phyloP scores from a whole-genome alignment of 306 rosid genomes.

The Parietaria judaica region DNA sequence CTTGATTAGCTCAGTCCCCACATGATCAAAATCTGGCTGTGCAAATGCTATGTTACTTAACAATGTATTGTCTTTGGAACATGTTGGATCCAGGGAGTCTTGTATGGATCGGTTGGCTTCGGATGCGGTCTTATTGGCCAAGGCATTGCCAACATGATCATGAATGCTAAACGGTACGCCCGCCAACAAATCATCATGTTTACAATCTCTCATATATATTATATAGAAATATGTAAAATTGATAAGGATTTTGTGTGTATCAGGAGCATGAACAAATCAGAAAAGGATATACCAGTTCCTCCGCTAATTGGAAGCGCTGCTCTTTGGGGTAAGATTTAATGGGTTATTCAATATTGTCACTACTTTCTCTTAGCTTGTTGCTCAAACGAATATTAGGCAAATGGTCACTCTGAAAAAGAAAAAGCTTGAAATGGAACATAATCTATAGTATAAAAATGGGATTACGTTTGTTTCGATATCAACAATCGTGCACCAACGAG shows the following conservation, averaged over 20 bases:
- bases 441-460: too few relatives aligned
- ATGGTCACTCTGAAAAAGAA: too few relatives aligned
- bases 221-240: too few relatives aligned
- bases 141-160: slow-evolving; percentile 85
- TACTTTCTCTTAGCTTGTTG: too few relatives aligned
- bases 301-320: slow-evolving; percentile 76
- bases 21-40: too few relatives aligned
- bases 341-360: too few relatives aligned
- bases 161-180: slow-evolving; percentile 75
- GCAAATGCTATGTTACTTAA: neutral
- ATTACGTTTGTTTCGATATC: too few relatives aligned
- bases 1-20: too few relatives aligned
- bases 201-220: neutral
- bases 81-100: slow-evolving; percentile 48
- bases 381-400: too few relatives aligned
- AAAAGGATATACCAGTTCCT: slow-evolving; percentile 89
- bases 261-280: slow-evolving; percentile 88
- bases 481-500: too few relatives aligned
- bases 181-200: neutral
- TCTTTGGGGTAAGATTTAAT: slow-evolving; percentile 35
- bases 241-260: neutral
- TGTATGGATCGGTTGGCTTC: slow-evolving; percentile 83
- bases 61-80: slow-evolving; percentile 1
- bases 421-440: too few relatives aligned
- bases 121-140: slow-evolving; percentile 95